phyloP scores from a whole-genome alignment of 2,329 filamentous ascomycete genomes.

The Hypomyces rosellus region DNA sequence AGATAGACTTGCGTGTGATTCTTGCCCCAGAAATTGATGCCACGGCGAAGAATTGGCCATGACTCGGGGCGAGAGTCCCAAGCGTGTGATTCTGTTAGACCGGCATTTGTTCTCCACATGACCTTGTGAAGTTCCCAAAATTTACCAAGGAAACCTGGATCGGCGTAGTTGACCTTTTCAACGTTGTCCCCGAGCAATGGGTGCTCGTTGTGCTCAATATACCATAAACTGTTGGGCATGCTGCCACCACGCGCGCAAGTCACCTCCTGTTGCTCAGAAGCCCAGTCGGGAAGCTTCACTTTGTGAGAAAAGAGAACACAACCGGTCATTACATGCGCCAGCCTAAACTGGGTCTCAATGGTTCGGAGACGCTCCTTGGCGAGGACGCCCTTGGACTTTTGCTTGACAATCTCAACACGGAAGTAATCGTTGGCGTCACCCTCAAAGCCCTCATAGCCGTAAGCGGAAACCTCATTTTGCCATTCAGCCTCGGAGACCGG shows the following conservation, averaged over 20 bases:
- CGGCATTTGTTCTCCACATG: conserved; percentile 98
- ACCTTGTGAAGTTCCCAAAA: conserved; percentile 96
- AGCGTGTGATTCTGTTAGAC: conserved; percentile 89
- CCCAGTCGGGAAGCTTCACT: conserved; percentile 97
- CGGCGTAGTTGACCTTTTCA: conserved; percentile 93
- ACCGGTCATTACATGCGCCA: conserved; percentile 94
- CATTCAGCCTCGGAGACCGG: conserved; percentile 83
- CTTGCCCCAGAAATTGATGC: conserved; percentile 99
- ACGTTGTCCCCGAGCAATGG: conserved; percentile 65
- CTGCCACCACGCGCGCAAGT: conserved; percentile 90
- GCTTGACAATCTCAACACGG: conserved; percentile 89
- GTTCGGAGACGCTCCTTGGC: conserved; percentile 84
- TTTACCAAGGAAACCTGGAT: conserved; percentile 93
- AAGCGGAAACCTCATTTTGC: conserved; percentile 95
- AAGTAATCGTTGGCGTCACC: conserved; percentile 97
- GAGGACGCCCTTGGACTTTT: conserved; percentile 68
- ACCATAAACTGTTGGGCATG: conserved; percentile 95
- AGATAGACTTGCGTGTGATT: conserved; percentile 94
- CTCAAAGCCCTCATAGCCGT: conserved; percentile 93
- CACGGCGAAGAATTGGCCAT: conserved; percentile 86
- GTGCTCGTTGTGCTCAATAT: conserved; percentile 86
- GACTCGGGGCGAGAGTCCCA: conserved; percentile 95
- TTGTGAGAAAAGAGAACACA: conserved; percentile 97
- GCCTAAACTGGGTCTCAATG: conserved; percentile 93
- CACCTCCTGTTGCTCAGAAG: conserved; percentile 97